These are phyloP conservation scores for Areca catechu DNA, from an alignment of 176 grass and related monocot species.

Conservation along the genomic window DNA sequence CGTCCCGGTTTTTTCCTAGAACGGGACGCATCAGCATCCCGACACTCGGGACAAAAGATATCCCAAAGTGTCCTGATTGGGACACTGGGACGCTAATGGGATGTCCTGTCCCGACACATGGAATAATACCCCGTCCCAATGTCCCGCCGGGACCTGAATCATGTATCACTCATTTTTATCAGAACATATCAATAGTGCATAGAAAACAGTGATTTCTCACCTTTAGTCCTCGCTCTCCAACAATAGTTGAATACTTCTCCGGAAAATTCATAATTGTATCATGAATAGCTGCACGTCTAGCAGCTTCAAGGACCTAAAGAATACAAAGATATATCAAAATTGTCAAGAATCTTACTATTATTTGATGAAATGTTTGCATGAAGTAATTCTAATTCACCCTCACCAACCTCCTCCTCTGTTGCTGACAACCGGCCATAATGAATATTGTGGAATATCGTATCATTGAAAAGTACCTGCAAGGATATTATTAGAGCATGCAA, in stretches of 20 bases:
- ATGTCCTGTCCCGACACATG: too few relatives aligned
- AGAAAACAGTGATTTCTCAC: conserved; percentile 32
- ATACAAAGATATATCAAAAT: conserved; percentile 19
- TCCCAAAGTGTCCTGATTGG: too few relatives aligned
- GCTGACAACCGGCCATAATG: conserved; percentile 87
- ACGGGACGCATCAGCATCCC: too few relatives aligned
- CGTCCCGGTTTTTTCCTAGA: too few relatives aligned
- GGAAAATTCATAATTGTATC: conserved; percentile 97
- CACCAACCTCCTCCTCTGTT: conserved; percentile 79
- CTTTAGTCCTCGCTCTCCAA: conserved; percentile 97
- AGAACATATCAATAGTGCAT: too few relatives aligned
- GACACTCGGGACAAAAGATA: too few relatives aligned
- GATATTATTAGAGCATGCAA: too few relatives aligned
- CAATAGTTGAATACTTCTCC: conserved; percentile 78
- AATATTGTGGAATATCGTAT: conserved; percentile 98
- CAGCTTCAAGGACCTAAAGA: conserved; percentile 72
- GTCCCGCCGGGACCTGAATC: too few relatives aligned
- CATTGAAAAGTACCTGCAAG: conserved; percentile 94
- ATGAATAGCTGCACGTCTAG: conserved; percentile 71
- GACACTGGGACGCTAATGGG: too few relatives aligned
- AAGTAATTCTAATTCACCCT: conserved; percentile 5
- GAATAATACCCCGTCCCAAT: too few relatives aligned
- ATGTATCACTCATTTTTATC: too few relatives aligned
- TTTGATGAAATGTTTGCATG: conserved; percentile 23
- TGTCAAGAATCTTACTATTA: conserved; percentile 12